Evolutionary conservation across 108 stramenopile genomes (phyloP).

Genomic region (Pseudonitzschia multiseries): DNA sequence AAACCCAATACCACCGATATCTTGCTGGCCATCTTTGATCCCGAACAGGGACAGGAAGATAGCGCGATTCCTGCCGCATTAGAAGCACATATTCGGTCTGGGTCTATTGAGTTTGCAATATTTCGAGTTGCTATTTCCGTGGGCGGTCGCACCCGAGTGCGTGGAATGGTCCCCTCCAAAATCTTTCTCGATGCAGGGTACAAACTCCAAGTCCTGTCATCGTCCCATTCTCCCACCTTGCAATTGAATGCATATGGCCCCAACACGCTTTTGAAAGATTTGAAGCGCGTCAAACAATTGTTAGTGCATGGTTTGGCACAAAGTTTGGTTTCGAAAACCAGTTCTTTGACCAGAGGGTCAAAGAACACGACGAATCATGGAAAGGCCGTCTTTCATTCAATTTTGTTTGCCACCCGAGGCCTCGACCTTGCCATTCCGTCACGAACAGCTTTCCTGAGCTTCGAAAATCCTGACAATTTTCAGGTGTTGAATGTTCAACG

Average conservation of each 20-base stretch:
- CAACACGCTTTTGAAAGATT: slow-evolving; percentile 9
- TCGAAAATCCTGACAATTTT: slow-evolving; percentile 12
- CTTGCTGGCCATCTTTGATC: background rate
- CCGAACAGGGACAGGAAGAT: background rate
- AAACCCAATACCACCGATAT: background rate
- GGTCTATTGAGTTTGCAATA: background rate
- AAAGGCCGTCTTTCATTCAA: background rate
- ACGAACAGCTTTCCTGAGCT: slow-evolving; percentile 6
- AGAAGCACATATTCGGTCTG: background rate
- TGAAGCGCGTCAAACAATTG: background rate
- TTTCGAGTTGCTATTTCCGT: background rate
- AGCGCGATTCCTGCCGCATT: background rate
- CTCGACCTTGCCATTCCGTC: slow-evolving; percentile 59
- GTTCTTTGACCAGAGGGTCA: background rate
- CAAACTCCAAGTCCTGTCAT: slow-evolving; percentile 21
- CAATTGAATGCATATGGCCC: background rate
- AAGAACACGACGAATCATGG: background rate
- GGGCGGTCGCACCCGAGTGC: background rate
- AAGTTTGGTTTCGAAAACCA: background rate
- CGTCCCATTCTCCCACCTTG: slow-evolving; percentile 6
- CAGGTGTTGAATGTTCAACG: too few relatives aligned
- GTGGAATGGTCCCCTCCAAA: background rate
- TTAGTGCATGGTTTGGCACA: background rate
- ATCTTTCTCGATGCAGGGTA: slow-evolving; percentile 6
- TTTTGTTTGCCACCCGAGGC: slow-evolving; percentile 57